phyloP scores from a whole-genome alignment of 495 filamentous ascomycete species.

The Penicillium lagena region DNA sequence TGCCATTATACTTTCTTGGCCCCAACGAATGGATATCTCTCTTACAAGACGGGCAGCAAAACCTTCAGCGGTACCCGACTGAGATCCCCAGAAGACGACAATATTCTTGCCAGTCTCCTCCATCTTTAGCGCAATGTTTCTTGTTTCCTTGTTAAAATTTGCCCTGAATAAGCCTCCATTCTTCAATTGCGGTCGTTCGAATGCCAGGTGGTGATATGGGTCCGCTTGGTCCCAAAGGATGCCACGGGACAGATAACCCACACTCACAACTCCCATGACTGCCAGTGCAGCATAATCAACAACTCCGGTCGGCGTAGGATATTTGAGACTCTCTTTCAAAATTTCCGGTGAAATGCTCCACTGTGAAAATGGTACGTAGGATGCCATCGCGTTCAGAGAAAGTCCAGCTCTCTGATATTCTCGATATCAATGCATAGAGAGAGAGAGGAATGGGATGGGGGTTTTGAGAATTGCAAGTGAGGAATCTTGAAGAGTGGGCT shows the following conservation, averaged over 20 bases:
- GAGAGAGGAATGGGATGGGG: neutral
- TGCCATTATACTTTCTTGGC: constrained; percentile 33
- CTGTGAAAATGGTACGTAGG: too few relatives aligned
- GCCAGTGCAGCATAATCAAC: constrained; percentile 26
- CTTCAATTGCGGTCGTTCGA: constrained; percentile 30
- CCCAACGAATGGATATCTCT: constrained; percentile 38
- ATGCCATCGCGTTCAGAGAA: too few relatives aligned
- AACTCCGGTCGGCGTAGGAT: constrained; percentile 16
- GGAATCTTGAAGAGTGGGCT: too few relatives aligned
- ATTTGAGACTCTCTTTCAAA: constrained; percentile 15
- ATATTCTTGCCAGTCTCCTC: constrained; percentile 28
- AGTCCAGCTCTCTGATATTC: too few relatives aligned
- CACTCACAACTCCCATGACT: constrained; percentile 17
- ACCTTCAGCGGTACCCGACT: constrained; percentile 49
- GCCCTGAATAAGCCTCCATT: constrained; percentile 10
- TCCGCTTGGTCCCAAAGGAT: constrained; percentile 31
- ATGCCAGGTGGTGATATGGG: constrained; percentile 21
- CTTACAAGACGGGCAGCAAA: constrained; percentile 40
- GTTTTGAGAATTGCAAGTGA: too few relatives aligned
- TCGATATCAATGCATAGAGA: neutral
- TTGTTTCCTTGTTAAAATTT: constrained; percentile 18
- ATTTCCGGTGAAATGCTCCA: constrained; percentile 15
- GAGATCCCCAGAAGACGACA: constrained; percentile 51
- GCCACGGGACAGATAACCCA: constrained; percentile 23
- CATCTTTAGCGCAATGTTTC: constrained; percentile 30